phyloP scores from a whole-genome alignment of 2,329 filamentous ascomycete genomes.

The Pseudocercospora fijiensis region DNA sequence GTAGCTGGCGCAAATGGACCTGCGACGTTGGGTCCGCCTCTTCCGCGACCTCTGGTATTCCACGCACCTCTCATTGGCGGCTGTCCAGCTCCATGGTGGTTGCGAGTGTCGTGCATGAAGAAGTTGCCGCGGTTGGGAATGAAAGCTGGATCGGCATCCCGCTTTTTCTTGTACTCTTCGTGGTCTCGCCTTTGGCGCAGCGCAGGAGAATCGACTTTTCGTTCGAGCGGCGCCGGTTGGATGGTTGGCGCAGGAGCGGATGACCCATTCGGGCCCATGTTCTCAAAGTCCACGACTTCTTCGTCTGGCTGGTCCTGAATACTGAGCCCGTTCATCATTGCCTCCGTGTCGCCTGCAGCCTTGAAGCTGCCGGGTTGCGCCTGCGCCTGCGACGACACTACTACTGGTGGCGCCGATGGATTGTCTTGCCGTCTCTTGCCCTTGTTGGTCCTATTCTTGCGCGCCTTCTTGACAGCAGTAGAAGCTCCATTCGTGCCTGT shows the following conservation, averaged over 20 bases:
- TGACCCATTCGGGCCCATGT: constrained; percentile 41
- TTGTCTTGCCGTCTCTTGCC: constrained; percentile 33
- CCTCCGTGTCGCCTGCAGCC: constrained; percentile 56
- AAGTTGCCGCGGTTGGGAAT: constrained; percentile 92
- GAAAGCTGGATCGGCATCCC: constrained; percentile 86
- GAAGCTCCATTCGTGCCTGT: constrained; percentile 25
- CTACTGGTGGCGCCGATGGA: constrained; percentile 32
- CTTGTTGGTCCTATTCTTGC: constrained; percentile 29
- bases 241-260: constrained; percentile 32
- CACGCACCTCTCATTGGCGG: constrained; percentile 29
- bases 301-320: constrained; percentile 44
- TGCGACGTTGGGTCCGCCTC: constrained; percentile 60
- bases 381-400: constrained; percentile 17
- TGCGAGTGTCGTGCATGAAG: constrained; percentile 91
- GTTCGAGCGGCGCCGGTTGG: constrained; percentile 32
- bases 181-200: constrained; percentile 80
- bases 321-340: constrained; percentile 60
- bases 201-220: constrained; percentile 49
- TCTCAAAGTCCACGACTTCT: constrained; percentile 54
- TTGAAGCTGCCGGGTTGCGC: constrained; percentile 38
- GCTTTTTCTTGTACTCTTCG: constrained; percentile 84
- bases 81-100: constrained; percentile 26
- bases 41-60: constrained; percentile 59
- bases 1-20: constrained; percentile 54
- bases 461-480: constrained; percentile 38